These are phyloP conservation scores for Tolypocladium capitatum DNA, from an alignment of 2,329 filamentous ascomycete species.

Conservation along the genomic window DNA sequence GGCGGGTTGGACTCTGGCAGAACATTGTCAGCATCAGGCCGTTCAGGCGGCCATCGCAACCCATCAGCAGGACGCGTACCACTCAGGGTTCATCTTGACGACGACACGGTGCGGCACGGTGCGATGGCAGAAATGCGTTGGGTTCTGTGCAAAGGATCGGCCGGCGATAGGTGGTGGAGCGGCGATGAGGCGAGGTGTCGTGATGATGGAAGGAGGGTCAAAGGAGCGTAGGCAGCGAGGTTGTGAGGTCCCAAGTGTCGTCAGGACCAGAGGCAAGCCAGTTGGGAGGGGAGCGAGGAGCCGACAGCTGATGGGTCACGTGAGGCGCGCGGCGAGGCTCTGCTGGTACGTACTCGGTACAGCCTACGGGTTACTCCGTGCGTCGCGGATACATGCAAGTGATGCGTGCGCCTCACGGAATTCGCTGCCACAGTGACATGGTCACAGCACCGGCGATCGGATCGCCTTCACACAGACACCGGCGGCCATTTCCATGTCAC, in stretches of 20 bases:
- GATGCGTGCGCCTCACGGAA: background rate
- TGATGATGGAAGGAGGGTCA: constrained; percentile 15
- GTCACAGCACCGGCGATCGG: background rate
- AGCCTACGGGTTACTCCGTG: too few relatives aligned
- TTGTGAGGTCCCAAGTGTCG: constrained; percentile 19
- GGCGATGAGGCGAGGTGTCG: constrained; percentile 8
- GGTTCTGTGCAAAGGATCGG: background rate
- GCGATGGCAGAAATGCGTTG: background rate
- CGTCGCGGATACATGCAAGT: background rate
- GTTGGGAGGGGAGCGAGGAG: constrained; percentile 4
- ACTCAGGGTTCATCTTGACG: constrained; percentile 81
- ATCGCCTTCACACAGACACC: background rate
- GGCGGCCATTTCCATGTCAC: background rate
- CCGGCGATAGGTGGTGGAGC: background rate
- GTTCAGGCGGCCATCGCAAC: constrained; percentile 18
- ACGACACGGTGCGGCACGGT: constrained; percentile 2
- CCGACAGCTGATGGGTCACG: constrained; percentile 2
- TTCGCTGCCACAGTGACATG: background rate
- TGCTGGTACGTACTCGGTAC: too few relatives aligned
- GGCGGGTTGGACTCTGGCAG: constrained; percentile 11
- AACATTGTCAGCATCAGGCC: constrained; percentile 11
- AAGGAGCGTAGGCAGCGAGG: constrained; percentile 11
- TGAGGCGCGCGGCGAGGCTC: too few relatives aligned
- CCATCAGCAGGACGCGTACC: constrained; percentile 43
- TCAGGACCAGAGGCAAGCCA: constrained; percentile 17